Evolutionary conservation across 805 yeast genomes (phyloP), one percentile per base, ranked within the genome.

Genomic region (Nakazawaea laoshanensis): DNA sequence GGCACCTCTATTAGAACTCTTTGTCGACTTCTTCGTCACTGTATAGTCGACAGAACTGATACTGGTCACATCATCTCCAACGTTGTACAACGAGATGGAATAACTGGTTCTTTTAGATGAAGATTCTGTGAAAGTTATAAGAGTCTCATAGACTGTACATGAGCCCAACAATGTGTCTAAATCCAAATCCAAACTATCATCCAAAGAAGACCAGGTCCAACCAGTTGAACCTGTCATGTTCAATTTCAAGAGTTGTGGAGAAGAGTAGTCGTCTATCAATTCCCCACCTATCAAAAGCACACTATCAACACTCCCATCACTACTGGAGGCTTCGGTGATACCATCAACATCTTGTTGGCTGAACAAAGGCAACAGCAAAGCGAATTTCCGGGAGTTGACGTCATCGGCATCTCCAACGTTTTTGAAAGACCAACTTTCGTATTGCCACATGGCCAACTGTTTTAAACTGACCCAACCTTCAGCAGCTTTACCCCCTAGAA

Each of bases 401-500:
- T 55, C 39, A 23, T 55, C 53, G 33, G 48, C 49, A 8, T 44
- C 40, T 24, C 53, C 42, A 1, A 59, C 55, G 0, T 61, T 43
- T 37, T 57, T 55, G 48, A 74, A 81, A 3, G 82, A 67, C 94
- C 94, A 84, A 7, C 82, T 57, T 30, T 63, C 60, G 39, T 72
- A 74, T 43, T 75, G 76, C 83, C 87, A 81, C 2, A 78, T 52
- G 0, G 92, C 89, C 13, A 80, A 55, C 52, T 82, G 92, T 43
- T 67, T 66, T 77, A 82, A 70, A 40, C 72, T 69, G 22, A 81
- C 69, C 86, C 88, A 81, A 1, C 86, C 86, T 3, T 55, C 45
- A 5, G 50, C 44, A 3, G 83, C 67, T 33, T 61, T 61, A 3
- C 94, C 94, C 0, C 92, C 94, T 26, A 83, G 57, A 3, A 83